A percentile compares a stretch with the other conserved stretches of the same genome.
Conservation (phyloP, 2,329 filamentous ascomycete genomes). For the Didymella pomorum region DNA sequence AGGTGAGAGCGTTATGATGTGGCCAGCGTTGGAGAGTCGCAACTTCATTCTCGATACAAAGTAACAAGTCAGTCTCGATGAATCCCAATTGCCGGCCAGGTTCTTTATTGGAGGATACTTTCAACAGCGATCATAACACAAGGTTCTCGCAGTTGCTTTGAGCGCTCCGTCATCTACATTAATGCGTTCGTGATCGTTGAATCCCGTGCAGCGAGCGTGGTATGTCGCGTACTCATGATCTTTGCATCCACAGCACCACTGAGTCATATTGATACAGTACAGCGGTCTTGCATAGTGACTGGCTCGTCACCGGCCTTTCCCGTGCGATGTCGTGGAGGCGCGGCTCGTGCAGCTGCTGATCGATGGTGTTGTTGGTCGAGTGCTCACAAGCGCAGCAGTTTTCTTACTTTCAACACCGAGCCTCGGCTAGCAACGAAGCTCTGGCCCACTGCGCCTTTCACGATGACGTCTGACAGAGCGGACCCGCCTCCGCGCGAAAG, state of each 20-base stretch:
- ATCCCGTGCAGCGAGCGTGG: neutral
- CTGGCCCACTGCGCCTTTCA: conserved; percentile 16
- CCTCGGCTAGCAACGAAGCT: conserved; percentile 27
- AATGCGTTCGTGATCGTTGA: neutral
- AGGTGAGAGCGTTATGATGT: no score
- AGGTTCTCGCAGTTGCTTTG: conserved; percentile 43
- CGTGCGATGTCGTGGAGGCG: neutral
- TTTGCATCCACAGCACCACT: neutral
- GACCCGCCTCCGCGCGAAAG: conserved; percentile 31
- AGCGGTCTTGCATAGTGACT: neutral
- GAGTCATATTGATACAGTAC: neutral
- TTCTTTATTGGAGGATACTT: conserved; percentile 40
- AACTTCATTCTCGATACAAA: conserved; percentile 25
- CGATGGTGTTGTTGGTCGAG: conserved; percentile 3
- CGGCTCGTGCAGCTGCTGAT: neutral
- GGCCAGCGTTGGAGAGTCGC: conserved; percentile 26
- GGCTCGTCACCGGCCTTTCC: no score
- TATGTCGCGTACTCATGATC: no score
- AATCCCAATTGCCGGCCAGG: conserved; percentile 22
- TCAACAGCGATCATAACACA: conserved; percentile 40
- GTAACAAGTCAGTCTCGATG: conserved; percentile 27
- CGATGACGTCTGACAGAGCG: conserved; percentile 37
- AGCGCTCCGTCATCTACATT: conserved; percentile 31
- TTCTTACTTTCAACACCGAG: no score
- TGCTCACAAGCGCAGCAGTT: conserved; percentile 29